phyloP scores from a whole-genome alignment of 345 rosid genomes.

The Cardiospermum halicacabum region DNA sequence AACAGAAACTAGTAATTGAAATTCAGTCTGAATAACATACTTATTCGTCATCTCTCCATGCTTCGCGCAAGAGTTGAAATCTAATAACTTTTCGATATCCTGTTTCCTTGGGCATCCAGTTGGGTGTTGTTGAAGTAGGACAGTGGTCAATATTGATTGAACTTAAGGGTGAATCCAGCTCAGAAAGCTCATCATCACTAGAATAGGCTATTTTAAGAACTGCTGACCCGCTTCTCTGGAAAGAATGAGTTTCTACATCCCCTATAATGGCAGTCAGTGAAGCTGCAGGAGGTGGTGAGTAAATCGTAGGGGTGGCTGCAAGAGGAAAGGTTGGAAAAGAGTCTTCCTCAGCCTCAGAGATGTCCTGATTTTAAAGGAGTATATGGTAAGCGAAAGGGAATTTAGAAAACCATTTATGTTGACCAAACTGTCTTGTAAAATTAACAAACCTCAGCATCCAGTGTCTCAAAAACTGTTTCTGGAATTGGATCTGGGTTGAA shows the following conservation, averaged over 20 bases:
- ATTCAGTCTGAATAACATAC: background rate
- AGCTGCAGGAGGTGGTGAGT: constrained; percentile 60
- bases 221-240: constrained; percentile 49
- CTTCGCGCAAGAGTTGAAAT: constrained; percentile 68
- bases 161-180: constrained; percentile 63
- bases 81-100: constrained; percentile 52
- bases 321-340: constrained; percentile 51
- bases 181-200: constrained; percentile 87
- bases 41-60: constrained; percentile 58
- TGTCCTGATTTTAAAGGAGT: constrained; percentile 32
- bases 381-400: background rate
- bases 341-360: constrained; percentile 39
- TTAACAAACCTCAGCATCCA: constrained; percentile 65
- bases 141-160: constrained; percentile 44
- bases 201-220: constrained; percentile 64
- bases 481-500: constrained; percentile 80
- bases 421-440: background rate
- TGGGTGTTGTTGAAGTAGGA: constrained; percentile 31
- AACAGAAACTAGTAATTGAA: background rate
- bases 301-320: constrained; percentile 45
- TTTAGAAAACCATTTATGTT: background rate
- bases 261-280: constrained; percentile 46
- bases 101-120: constrained; percentile 43
- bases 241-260: constrained; percentile 40
- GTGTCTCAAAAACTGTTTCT: constrained; percentile 47